phyloP scores from a whole-genome alignment of 208 protist genomes.

The Crithidia acanthocephali region DNA sequence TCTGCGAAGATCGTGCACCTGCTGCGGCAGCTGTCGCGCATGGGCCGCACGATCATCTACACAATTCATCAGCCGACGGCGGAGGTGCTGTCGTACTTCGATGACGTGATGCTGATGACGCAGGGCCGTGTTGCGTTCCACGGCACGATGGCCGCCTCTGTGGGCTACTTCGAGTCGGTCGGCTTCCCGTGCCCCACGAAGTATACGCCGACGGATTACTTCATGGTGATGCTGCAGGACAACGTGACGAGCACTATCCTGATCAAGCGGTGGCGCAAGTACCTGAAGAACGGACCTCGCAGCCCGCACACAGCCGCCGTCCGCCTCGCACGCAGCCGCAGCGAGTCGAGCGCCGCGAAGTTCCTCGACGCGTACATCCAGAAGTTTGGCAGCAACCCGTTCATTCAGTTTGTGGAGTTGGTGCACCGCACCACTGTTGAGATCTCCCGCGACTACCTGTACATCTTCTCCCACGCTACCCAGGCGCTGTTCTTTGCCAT shows the following conservation, averaged over 20 bases:
- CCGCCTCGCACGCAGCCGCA: conserved; percentile 37
- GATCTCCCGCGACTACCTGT: conserved; percentile 50
- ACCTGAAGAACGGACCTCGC: conserved; percentile 49
- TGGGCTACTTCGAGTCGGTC: conserved; percentile 85
- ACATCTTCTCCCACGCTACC: conserved; percentile 45
- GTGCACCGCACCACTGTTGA: conserved; percentile 38
- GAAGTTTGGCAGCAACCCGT: conserved; percentile 47
- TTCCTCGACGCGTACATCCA: conserved; percentile 60
- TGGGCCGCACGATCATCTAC: conserved; percentile 88
- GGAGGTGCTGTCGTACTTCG: conserved; percentile 90
- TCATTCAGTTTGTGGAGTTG: conserved; percentile 72
- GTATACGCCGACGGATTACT: conserved; percentile 91
- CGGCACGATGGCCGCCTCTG: conserved; percentile 65
- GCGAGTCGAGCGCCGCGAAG: conserved; percentile 40
- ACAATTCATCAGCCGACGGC: conserved; percentile 96
- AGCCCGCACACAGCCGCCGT: conserved; percentile 63
- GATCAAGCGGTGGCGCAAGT: conserved; percentile 74
- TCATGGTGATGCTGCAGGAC: conserved; percentile 84
- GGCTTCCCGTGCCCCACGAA: conserved; percentile 69
- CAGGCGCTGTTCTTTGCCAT: conserved; percentile 72
- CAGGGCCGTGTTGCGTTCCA: conserved; percentile 84
- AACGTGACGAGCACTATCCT: conserved; percentile 50
- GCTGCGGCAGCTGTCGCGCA: conserved; percentile 71
- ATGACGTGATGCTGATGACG: conserved; percentile 91
- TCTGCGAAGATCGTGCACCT: conserved; percentile 83